A percentile compares a stretch with the other conserved stretches of the same genome.
phyloP scores from a whole-genome alignment of 805 yeast species.

The Wickerhamomyces ciferrii region DNA sequence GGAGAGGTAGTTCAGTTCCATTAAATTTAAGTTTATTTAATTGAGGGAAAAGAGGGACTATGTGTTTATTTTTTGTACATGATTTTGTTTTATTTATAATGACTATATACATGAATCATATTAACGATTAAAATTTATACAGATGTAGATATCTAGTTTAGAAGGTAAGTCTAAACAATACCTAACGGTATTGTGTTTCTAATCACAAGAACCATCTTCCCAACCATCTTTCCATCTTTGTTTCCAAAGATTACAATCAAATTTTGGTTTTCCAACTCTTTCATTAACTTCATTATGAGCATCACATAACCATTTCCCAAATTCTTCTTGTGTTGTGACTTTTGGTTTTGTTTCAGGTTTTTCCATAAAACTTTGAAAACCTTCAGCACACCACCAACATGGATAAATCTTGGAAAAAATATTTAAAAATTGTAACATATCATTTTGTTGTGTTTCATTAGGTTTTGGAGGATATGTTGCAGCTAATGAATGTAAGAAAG shows the following conservation, averaged over 20 bases:
- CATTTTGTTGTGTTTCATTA: conserved; percentile 52
- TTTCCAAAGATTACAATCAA: conserved; percentile 88
- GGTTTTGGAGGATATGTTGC: conserved; percentile 83
- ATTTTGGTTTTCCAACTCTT: conserved; percentile 79
- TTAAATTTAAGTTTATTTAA: conserved; percentile 45
- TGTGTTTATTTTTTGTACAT: background rate
- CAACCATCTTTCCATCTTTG: conserved; percentile 95
- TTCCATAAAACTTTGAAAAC: conserved; percentile 60
- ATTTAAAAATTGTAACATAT: conserved; percentile 63
- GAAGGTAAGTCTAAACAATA: no score
- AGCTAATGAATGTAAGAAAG: conserved; percentile 83
- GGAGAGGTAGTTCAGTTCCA: conserved; percentile 91
- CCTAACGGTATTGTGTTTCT: background rate
- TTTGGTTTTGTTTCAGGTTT: conserved; percentile 43
- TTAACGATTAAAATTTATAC: no score
- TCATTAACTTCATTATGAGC: conserved; percentile 93
- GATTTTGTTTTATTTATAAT: background rate
- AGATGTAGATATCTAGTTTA: no score
- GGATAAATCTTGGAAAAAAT: conserved; percentile 83
- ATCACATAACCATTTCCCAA: conserved; percentile 88
- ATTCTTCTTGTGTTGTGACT: conserved; percentile 64
- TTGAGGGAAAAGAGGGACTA: background rate
- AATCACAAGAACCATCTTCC: conserved; percentile 54
- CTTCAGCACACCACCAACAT: conserved; percentile 90
- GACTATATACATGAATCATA: background rate